phyloP scores from a whole-genome alignment of 176 grass and related monocot genomes.

The Bromus sterilis region DNA sequence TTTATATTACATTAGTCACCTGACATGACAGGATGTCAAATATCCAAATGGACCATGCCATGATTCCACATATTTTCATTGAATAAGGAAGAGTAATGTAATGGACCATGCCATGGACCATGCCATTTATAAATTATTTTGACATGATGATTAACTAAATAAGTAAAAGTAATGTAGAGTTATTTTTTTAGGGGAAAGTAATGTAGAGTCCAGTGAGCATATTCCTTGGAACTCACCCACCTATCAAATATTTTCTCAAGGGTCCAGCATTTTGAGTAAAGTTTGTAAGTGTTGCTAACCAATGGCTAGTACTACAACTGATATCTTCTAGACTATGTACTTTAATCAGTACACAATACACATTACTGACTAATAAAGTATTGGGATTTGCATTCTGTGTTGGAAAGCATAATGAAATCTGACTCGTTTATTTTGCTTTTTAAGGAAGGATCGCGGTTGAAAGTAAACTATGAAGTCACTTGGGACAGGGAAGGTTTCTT shows the following conservation, averaged over 20 bases:
- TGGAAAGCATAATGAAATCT: constrained; percentile 9
- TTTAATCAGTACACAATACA: background rate
- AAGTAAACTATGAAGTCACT: constrained; percentile 87
- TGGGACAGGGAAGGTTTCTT: constrained; percentile 81
- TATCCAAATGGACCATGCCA: background rate
- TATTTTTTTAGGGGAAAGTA: no score
- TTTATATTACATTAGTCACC: background rate
- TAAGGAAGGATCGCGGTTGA: constrained; percentile 77
- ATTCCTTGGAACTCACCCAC: background rate
- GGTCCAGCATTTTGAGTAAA: background rate
- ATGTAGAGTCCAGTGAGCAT: background rate
- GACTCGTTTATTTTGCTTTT: constrained; percentile 26
- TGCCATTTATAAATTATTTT: background rate
- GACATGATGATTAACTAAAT: background rate
- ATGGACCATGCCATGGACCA: no score
- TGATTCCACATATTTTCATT: background rate
- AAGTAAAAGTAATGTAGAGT: background rate
- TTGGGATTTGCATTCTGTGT: constrained; percentile 12
- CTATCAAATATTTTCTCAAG: background rate
- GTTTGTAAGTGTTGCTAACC: background rate
- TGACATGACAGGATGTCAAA: background rate
- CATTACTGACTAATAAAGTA: background rate
- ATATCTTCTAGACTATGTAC: background rate
- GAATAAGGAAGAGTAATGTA: background rate
- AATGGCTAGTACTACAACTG: background rate